Evolutionary conservation across 2,329 filamentous ascomycete species (phyloP), one percentile per base, ranked within the genome.

Genomic region (Curvularia lunata): DNA sequence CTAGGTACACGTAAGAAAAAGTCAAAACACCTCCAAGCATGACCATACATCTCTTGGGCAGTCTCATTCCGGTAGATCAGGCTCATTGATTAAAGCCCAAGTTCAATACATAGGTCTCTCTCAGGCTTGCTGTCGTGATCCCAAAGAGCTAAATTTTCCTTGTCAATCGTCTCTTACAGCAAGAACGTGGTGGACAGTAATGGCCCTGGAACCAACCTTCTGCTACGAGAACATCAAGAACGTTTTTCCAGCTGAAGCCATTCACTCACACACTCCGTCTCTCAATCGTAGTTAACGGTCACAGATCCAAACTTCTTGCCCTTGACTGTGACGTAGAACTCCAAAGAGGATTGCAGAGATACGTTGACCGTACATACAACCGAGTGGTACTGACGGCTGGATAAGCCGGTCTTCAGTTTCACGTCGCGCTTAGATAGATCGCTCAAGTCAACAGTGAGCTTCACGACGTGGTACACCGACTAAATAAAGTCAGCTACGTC

Each of bases 311-410:
- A 66, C 9, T 41, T 34, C 13, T 34, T 19, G 6, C 50, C 50
- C 6, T 54, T 58, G 32, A 58, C 30, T 5, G 45, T 32, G 0
- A 69, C 0, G 0, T 52, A 65, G 50, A 57, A 71, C 19, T 71
- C 64, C 4, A 73, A n/a, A 6, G 55, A 28, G 1, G 66, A 63
- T 45, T 69, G 61, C 0, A 69, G 25, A 0, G 52, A 54, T 6
- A 73, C 63, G 13, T 68, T 34, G 4, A 71, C 19, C 0, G 38
- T 6, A 23, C 27, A 58, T 0, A 16, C 0, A 0, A 69, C 10
- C 0, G 8, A 0, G 18, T 59, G 19, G 48, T 65, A 72, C 0
- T 7, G 0, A 0, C 4, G 18, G 1, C 59, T 58, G 0, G 1
- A 25, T 3, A 45, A 41, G 23, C 30, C 62, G 0, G 0, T 10